phyloP scores from a whole-genome alignment of 2,329 filamentous ascomycete species.

The Aspergillus tanneri region DNA sequence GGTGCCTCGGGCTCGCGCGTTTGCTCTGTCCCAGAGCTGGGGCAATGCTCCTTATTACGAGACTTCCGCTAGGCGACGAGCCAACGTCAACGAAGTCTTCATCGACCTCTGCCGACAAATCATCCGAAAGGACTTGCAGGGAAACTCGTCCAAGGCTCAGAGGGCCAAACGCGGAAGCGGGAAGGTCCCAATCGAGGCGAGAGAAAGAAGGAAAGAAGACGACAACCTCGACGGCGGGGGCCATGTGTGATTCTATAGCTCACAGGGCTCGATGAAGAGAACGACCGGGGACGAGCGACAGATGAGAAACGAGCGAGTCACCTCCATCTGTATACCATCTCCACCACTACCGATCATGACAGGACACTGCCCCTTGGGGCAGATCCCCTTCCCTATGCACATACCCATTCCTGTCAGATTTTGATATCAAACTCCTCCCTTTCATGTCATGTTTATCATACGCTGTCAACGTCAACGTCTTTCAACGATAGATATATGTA shows the following conservation, averaged over 20 bases:
- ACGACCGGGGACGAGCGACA: not conserved
- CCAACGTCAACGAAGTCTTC: slow-evolving; percentile 90
- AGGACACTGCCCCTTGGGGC: slow-evolving; percentile 1
- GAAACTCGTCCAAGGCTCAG: slow-evolving; percentile 32
- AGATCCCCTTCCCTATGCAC: slow-evolving; percentile 12
- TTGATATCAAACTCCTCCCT: slow-evolving; percentile 27
- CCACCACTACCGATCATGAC: not conserved
- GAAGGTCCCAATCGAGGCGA: slow-evolving; percentile 37
- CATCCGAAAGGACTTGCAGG: slow-evolving; percentile 64
- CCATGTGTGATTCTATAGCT: slow-evolving; percentile 42
- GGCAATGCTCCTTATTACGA: slow-evolving; percentile 87
- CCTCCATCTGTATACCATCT: not conserved
- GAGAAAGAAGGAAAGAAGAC: slow-evolving; percentile 34
- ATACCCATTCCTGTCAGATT: slow-evolving; percentile 15
- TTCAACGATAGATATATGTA: slow-evolving; percentile 31
- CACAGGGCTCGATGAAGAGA: slow-evolving; percentile 6
- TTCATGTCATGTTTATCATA: slow-evolving; percentile 17
- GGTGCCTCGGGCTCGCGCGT: slow-evolving; percentile 75
- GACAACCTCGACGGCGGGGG: slow-evolving; percentile 33
- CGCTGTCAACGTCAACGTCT: slow-evolving; percentile 22
- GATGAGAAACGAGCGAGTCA: slow-evolving; percentile 3
- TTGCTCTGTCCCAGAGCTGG: slow-evolving; percentile 83
- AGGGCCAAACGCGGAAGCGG: slow-evolving; percentile 33
- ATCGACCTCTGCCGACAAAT: slow-evolving; percentile 81
- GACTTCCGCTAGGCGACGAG: slow-evolving; percentile 75